Evolutionary conservation across 805 yeast genomes (phyloP), one percentile per base, ranked within the genome.

Genomic region (Candida ipomoeae): DNA sequence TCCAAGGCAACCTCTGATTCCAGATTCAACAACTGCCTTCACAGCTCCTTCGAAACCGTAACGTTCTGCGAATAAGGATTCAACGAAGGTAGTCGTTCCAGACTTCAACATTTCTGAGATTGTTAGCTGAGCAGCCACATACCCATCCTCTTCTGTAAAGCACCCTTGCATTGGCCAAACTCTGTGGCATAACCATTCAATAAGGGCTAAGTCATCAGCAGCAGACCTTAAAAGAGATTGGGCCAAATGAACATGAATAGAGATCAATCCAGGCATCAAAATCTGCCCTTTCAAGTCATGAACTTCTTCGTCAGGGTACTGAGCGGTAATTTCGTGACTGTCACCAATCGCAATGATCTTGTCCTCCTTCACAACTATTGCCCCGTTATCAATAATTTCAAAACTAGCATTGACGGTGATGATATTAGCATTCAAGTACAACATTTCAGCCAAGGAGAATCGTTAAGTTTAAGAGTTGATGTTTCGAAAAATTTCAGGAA

Each of bases 21-120:
- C 57, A 4, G 57, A 55, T 10, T 55, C 57, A 14, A 51, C 52
- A 7, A 55, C 56, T 6, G 58, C 55, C 26, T 48, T 46, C 29
- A 53, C 56, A 11, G 56, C 58, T 3, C 58, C 58, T 7, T 20
- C 51, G 23, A 55, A 55, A 3, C 58, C 58, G 31, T 55, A 50
- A 5, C 58, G 40, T 23, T 55, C 56, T 4, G 58, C 58, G 21
- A 53, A 55, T 20, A 55, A 35, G 2, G 55, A 48, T 37, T 55
- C 56, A 15, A 55, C 58, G 26, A 55, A 55, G 2, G 56, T 50
- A 18, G 58, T 55, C n/a, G 58, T 50, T 5, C 56, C 56, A 5
- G 58, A 55, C 48, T 50, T 50, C 44, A 53, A 50, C 56, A 53
- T 53, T 15, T 55, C 56, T 8, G 58, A 52, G 15, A 53, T 55